Evolutionary conservation across 768 basidiomycete species (phyloP), one percentile per base, ranked within the genome.

Genomic region (Porpolomopsis calyptriformis): DNA sequence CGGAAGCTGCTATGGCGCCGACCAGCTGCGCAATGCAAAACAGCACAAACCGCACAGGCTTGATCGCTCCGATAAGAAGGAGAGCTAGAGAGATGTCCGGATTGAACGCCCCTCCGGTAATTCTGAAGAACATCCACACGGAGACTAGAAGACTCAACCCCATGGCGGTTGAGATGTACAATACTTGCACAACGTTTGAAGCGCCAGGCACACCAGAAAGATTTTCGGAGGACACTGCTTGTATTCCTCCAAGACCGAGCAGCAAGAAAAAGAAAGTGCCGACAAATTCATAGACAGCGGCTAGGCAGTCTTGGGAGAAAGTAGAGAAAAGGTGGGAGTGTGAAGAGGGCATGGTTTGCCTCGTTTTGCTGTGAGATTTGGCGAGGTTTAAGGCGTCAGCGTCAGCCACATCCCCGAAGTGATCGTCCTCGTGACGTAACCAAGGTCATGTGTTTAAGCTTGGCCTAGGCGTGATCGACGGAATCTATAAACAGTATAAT

Each of bases 221-320:
- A n/a, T 56, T 56, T 49, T 67, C 70, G 7, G 61, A 57, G 4
- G 68, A 61, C 1, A 74, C 66, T 2, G 77, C 77, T 55, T 85
- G 82, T 18, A 78, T 73, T 2, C 78, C 78, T 2, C 81, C 80
- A 2, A 80, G 66, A 8, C 76, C 81, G 34, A 82, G 67, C n/a
- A 79, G 67, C 22, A 84, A 67, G 60, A 85, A 84, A 47, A 76
- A 63, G 0, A 70, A 65, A 3, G 80, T 81, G 19, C 80, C 77
- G 31, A 78, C 55, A 46, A 76, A 76, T 53, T 82, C 80, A 19
- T 80, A 63, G n/a, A 59, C 48, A 2, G 77, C 77, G 0, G 78
- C 77, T 7, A 31, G 29, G 29, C 29, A 14, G 14, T 31, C 7
- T 31, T 31, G 7, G 14, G 29, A 31, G 14, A 7, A 31, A 31